Evolutionary conservation across 192 early-diverging fungal species (phyloP), one percentile per base, ranked within the genome.

Genomic region (Backusella luteola): DNA sequence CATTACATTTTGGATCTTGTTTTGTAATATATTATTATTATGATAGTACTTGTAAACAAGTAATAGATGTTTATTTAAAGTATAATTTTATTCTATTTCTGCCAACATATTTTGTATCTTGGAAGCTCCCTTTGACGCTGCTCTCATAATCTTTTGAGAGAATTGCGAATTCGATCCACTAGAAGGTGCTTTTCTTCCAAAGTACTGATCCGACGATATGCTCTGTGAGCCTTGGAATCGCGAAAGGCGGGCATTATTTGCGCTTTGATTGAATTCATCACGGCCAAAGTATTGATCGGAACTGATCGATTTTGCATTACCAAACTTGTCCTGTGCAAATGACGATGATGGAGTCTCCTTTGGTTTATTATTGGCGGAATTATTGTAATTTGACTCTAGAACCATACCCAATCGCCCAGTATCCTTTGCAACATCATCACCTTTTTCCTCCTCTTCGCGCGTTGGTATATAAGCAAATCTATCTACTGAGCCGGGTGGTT

Each of bases 281-380:
- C 95, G 91, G 4, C 90, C 93, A 90, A 97, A 97, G 84, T 92
- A 97, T 86, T 96, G 93, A 79, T 97, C 95, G 23, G 92, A 94
- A 34, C 94, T 96, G 71, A 99, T 97, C 34, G 93, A 87, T 82
- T 94, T 96, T 63, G 95, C 92, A 66, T 80, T 87, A 6, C 88
- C 87, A 78, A 99, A 97, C 74, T 93, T 89, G 59, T 96, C 91
- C n/a, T 88, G 84, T 3, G 94, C 91, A 73, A 63, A 73, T 17
- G 49, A 73, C 12, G 36, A 73, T 23, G 52, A 63, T 36, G 38
- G 52, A 9, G 23, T 29, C 2, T 75, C 74, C 15, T 67, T 17
- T 39, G 15, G 1, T 72, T n/a, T 15, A 1, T 21, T 71, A 34
- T 32, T 46, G 34, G 34, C n/a, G 1, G 21, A 53, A 23, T 36